Base-by-base conservation (phyloP, 768 basidiomycete species). In the Naematelia encephala region DNA sequence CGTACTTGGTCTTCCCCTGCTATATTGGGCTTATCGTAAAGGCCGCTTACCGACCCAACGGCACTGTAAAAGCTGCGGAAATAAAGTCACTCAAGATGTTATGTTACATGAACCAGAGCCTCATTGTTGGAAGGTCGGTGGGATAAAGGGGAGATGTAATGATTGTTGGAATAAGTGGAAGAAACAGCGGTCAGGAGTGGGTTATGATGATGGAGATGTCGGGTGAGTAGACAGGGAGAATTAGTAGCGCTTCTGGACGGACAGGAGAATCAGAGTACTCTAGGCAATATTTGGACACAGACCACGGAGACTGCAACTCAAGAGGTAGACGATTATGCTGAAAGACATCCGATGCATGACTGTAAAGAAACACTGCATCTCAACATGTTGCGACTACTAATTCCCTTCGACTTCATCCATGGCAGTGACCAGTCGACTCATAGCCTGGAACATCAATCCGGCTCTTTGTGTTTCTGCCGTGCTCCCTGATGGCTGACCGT, bases 361-460 rank as follows among this genome's bases (percentile, higher is more conserved):
- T n/a, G n/a, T n/a, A n/a, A n/a, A 39, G 34, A 8, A 39, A 16
- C 34, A 39, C 34, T 39, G 34, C 34, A 8, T 39, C 8, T 16
- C 34, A n/a, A n/a, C n/a, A n/a, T n/a, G n/a, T n/a, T n/a, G n/a
- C n/a, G n/a, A n/a, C n/a, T n/a, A 48, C 49, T 59, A 62, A 16
- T 50, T 58, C 46, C 66, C 67, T 57, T 74, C 72, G 21, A 74
- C 72, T 59, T 74, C 72, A 44, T 69, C 72, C 72, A 74, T 71
- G 5, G 72, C 72, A 27, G 67, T 69, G 19, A 65, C 59, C 62
- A 74, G 61, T 51, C 72, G 59, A n/a, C 57, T 60, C 59, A 71
- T 68, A 4, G 69, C 72, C 57, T 74, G 72, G 61, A 74, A 74
- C 47, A 74, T 68, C 56, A 74, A 54, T 4, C 72, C 72, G 10